Evolutionary conservation across 805 yeast genomes (phyloP).

Genomic region (Saccharomycopsis microspora): DNA sequence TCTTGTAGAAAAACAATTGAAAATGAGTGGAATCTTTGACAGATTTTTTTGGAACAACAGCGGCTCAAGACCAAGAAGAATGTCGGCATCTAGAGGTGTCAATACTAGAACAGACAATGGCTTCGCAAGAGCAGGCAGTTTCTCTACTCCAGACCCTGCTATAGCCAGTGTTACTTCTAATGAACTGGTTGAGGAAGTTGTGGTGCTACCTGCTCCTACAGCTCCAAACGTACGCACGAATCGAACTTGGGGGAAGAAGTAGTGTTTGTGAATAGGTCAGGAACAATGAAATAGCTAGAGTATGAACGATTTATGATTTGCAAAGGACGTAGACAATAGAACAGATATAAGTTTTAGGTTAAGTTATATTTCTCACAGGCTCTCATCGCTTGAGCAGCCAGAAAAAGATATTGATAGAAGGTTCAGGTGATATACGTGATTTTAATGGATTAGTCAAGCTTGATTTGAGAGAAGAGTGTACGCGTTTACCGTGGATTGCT

Average conservation of each 20-base stretch:
- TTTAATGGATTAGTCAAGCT: too few relatives aligned
- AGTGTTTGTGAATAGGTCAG: too few relatives aligned
- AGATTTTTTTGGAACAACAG: slow-evolving; percentile 6
- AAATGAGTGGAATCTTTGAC: slow-evolving; percentile 15
- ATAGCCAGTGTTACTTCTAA: neutral
- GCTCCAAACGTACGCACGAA: slow-evolving; percentile 15
- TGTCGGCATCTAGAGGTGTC: slow-evolving; percentile 9
- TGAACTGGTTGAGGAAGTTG: neutral
- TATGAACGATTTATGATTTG: too few relatives aligned
- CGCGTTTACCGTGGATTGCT: too few relatives aligned
- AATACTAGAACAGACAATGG: slow-evolving; percentile 13
- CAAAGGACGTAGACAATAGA: too few relatives aligned
- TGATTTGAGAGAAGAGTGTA: too few relatives aligned
- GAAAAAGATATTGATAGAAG: too few relatives aligned
- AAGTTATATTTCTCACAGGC: too few relatives aligned
- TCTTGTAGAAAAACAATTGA: neutral
- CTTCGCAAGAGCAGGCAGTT: neutral
- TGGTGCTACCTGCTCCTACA: neutral
- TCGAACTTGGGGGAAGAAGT: slow-evolving; percentile 1
- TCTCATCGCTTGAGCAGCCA: too few relatives aligned
- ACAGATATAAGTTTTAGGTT: too few relatives aligned
- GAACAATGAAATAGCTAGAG: too few relatives aligned
- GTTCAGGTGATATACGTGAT: too few relatives aligned
- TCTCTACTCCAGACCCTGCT: neutral
- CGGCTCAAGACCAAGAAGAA: slow-evolving; percentile 6